These are phyloP conservation scores for Phyllosticta citribraziliensis DNA, from an alignment of 2,329 filamentous ascomycete species.

Conservation along the genomic window DNA sequence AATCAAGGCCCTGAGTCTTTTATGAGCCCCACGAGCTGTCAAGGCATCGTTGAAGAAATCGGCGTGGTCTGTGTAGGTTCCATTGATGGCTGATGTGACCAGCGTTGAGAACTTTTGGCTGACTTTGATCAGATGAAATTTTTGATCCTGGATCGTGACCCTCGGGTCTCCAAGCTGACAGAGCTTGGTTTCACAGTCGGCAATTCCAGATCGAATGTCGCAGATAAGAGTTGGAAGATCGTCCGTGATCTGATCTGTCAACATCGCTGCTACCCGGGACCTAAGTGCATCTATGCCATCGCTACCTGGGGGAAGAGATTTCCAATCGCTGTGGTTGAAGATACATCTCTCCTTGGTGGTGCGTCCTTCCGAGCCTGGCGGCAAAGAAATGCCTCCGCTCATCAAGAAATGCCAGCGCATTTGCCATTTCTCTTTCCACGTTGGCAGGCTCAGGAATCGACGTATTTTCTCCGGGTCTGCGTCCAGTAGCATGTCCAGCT, in stretches of 20 bases:
- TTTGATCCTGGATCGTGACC: constrained; percentile 38
- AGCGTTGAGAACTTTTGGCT: constrained; percentile 37
- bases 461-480: constrained; percentile 31
- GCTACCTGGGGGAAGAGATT: constrained; percentile 17
- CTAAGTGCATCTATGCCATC: constrained; percentile 41
- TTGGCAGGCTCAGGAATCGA: constrained; percentile 30
- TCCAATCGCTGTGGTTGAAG: constrained; percentile 23
- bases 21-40: constrained; percentile 12
- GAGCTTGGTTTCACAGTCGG: constrained; percentile 23
- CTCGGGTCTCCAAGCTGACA: constrained; percentile 40
- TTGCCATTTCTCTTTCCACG: constrained; percentile 29
- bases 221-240: constrained; percentile 20
- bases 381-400: constrained; percentile 33
- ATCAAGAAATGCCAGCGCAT: constrained; percentile 47
- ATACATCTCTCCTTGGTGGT: constrained; percentile 27
- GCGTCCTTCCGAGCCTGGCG: constrained; percentile 22
- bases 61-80: constrained; percentile 17
- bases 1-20: constrained; percentile 42
- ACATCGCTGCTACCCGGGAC: constrained; percentile 33
- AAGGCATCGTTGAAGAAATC: neutral
- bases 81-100: constrained; percentile 38
- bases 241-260: constrained; percentile 21
- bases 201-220: constrained; percentile 38
- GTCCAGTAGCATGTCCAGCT: constrained; percentile 38
- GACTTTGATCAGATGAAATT: constrained; percentile 35